Percentiles rank a stretch among this genome's conserved stretches.
phyloP scores from a whole-genome alignment of 2,329 filamentous ascomycete genomes.

The Clarireedia homoeocarpa region DNA sequence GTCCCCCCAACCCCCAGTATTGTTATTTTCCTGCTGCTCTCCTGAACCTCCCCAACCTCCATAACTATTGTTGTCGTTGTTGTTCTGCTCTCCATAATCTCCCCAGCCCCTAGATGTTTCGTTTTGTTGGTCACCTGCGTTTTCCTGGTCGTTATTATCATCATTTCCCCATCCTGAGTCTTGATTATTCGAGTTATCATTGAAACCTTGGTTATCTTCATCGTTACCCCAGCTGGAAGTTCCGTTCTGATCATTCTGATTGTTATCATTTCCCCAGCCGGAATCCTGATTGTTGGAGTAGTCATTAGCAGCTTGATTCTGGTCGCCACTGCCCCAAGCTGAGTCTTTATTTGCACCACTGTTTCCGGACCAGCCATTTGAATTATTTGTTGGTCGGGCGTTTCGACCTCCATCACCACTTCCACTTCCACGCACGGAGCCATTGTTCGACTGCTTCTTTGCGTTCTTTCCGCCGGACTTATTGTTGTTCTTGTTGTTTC shows the following conservation, averaged over 20 bases:
- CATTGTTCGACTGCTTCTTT: slow-evolving; percentile 2
- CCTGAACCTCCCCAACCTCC: slow-evolving; percentile 11
- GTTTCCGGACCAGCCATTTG: background rate
- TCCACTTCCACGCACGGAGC: slow-evolving; percentile 8
- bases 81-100: background rate
- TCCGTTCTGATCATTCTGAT: slow-evolving; percentile 7
- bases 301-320: background rate
- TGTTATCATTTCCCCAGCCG: slow-evolving; percentile 7
- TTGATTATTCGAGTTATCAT: background rate
- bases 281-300: background rate
- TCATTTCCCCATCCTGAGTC: background rate
- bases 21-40: slow-evolving; percentile 2
- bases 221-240: slow-evolving; percentile 1
- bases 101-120: slow-evolving; percentile 5
- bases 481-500: slow-evolving; percentile 7
- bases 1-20: slow-evolving; percentile 10
- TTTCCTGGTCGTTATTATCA: background rate
- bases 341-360: background rate
- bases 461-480: background rate
- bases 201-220: background rate
- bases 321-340: background rate
- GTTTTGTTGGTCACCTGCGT: slow-evolving; percentile 1
- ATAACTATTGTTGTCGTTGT: background rate
- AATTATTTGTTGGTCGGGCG: background rate
- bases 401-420: no score